A percentile compares a stretch with the other conserved stretches of the same genome.
Conservation (phyloP, 2,329 filamentous ascomycete genomes). For the Fusarium sacchari region DNA sequence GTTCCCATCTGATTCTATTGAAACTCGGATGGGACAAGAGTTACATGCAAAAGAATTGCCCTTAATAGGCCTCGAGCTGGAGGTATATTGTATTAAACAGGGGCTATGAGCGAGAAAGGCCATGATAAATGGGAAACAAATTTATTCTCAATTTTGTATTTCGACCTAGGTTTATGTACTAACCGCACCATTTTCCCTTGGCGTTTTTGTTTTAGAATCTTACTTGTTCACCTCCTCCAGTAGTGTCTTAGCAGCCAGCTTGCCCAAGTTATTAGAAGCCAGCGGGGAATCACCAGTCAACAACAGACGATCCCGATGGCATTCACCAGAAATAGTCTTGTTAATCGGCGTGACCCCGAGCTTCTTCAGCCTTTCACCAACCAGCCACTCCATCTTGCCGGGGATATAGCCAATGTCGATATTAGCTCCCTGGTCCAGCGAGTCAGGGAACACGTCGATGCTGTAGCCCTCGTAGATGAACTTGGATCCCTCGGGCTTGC, state of each 20-base stretch:
- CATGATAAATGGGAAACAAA: fast-evolving
- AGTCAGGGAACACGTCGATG: neutral
- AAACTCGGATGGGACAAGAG: neutral
- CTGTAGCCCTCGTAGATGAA: neutral
- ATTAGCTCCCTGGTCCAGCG: neutral
- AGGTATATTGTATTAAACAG: fast-evolving
- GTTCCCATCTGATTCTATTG: neutral
- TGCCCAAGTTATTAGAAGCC: neutral
- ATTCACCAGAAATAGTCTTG: neutral
- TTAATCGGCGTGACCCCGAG: neutral
- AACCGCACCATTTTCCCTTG: too few species aligned
- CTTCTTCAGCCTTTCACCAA: neutral
- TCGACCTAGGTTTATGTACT: too few species aligned
- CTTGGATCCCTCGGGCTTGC: neutral
- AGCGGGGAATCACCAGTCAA: neutral
- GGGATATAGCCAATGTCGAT: slow-evolving; percentile 7
- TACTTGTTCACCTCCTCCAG: neutral
- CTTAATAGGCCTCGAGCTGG: fast-evolving
- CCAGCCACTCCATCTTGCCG: slow-evolving; percentile 7
- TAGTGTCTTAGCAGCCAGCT: neutral
- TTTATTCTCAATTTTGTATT: neutral
- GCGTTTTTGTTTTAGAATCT: fast-evolving
- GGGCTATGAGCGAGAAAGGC: too few species aligned
- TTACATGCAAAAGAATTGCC: neutral
- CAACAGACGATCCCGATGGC: neutral